phyloP scores from a whole-genome alignment of 768 basidiomycete genomes.

The Macrolepiota albuminosa region DNA sequence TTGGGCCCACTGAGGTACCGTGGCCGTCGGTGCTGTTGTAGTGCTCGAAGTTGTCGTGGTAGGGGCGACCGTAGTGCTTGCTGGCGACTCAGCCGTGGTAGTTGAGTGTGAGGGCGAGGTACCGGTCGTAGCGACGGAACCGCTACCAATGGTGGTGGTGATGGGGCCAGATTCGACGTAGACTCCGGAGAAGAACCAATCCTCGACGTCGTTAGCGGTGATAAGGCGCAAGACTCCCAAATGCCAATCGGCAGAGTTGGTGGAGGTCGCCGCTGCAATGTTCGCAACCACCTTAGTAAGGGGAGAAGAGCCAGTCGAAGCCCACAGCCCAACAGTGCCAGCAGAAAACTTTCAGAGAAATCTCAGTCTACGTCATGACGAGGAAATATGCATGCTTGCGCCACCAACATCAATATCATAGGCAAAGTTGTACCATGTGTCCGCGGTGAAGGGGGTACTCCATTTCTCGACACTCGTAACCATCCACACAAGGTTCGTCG shows the following conservation, averaged over 20 bases:
- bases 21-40: constrained; percentile 29
- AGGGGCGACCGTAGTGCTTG: constrained; percentile 26
- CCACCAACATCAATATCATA: constrained; percentile 55
- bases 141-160: constrained; percentile 41
- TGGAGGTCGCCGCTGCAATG: constrained; percentile 44
- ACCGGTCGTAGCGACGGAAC: constrained; percentile 17
- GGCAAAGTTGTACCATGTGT: constrained; percentile 62
- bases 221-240: constrained; percentile 55
- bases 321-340: constrained; percentile 53
- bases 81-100: constrained; percentile 18
- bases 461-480: constrained; percentile 41
- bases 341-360: constrained; percentile 38
- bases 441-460: constrained; percentile 45
- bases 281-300: constrained; percentile 46
- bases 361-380: neutral
- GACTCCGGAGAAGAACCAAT: constrained; percentile 58
- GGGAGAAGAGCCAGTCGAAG: constrained; percentile 42
- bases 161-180: constrained; percentile 56
- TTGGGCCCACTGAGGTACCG: constrained; percentile 44
- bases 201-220: constrained; percentile 40
- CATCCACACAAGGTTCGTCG: constrained; percentile 50
- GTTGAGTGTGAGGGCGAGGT: constrained; percentile 12
- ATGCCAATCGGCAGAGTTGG: constrained; percentile 59
- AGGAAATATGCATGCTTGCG: neutral
- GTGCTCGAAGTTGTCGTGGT: constrained; percentile 25